phyloP scores from a whole-genome alignment of 2,329 filamentous ascomycete genomes.

The Leptographium radiaticola region DNA sequence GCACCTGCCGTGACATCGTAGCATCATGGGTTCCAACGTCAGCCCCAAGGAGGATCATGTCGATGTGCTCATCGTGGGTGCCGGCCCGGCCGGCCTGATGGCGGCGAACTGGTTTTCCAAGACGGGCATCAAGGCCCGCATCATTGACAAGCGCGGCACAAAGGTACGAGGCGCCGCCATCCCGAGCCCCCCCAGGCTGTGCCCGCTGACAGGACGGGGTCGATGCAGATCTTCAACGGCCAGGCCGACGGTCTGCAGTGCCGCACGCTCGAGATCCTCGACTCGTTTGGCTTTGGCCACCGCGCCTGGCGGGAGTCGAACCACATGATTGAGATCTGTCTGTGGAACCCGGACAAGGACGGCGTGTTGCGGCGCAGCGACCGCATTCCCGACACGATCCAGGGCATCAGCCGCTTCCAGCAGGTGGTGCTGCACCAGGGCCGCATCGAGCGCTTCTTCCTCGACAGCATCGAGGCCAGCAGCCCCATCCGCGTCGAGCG shows the following conservation, averaged over 20 bases:
- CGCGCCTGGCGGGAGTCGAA: constrained; percentile 53
- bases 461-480: constrained; percentile 12
- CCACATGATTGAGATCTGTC: constrained; percentile 50
- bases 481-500: constrained; percentile 37
- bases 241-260: constrained; percentile 28
- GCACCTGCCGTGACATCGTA: no score
- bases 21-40: no score
- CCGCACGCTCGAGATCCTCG: constrained; percentile 60
- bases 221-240: constrained; percentile 3
- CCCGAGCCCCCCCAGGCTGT: no score
- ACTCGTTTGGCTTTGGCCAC: constrained; percentile 56
- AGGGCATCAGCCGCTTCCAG: constrained; percentile 48
- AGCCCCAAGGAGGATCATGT: no score
- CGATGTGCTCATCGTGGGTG: constrained; percentile 14
- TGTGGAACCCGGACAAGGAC: constrained; percentile 49
- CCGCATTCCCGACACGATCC: constrained; percentile 48
- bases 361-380: constrained; percentile 44
- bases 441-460: constrained; percentile 52
- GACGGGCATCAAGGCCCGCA: constrained; percentile 26
- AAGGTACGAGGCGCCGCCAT: no score
- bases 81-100: constrained; percentile 25
- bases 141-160: constrained; percentile 28
- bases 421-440: constrained; percentile 60
- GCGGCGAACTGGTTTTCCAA: constrained; percentile 28
- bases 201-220: not conserved